Evolutionary conservation across 2,329 filamentous ascomycete genomes (phyloP), one percentile per base, ranked within the genome.

Genomic region (Ophiosphaerella korrae): DNA sequence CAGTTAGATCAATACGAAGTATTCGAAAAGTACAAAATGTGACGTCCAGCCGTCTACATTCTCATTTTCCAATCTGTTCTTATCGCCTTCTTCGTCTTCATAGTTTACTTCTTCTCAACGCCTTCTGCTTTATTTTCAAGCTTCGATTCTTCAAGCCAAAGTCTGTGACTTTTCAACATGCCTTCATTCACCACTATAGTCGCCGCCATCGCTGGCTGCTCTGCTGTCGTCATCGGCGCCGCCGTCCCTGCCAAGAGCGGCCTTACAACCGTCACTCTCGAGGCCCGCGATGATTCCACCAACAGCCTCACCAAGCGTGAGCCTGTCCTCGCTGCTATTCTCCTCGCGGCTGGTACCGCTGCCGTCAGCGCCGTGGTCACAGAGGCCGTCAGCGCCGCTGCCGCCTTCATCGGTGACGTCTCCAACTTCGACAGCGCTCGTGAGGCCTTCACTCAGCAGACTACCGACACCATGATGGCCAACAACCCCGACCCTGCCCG

Each of bases 361-460:
- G 46, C 46, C 12, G 34, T 48, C 46, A 48, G 46, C n/a, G 46
- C 46, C 24, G 46, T 48, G 24, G 46, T 48, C 24, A 48, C 46
- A 14, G 24, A 48, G 39, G 46, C 46, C 23, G 39, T 48, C 39
- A 36, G 26, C 39, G 46, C 46, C 0, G 29, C 46, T 13, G 33
- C 46, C 14, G 37, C 36, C 26, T 38, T 48, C 39, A 48, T 48
- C n/a, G 46, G 46, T n/a, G 46, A 48, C 39, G 40, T 48, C 16
- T 29, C 32, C 14, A 45, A 45, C 41, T 50, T 44, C 35, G 42
- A 45, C 21, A 26, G 16, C n/a, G 49, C 45, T 33, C 50, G 50
- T 11, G 50, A 52, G 36, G 21, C 50, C 18, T 52, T 52, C 40
- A 52, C 50, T 7, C n/a, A 48, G 35, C 21, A 43, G 29, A 52